Evolutionary conservation across 331 rosid species (phyloP).

Genomic region (Stylosanthes scabra): DNA sequence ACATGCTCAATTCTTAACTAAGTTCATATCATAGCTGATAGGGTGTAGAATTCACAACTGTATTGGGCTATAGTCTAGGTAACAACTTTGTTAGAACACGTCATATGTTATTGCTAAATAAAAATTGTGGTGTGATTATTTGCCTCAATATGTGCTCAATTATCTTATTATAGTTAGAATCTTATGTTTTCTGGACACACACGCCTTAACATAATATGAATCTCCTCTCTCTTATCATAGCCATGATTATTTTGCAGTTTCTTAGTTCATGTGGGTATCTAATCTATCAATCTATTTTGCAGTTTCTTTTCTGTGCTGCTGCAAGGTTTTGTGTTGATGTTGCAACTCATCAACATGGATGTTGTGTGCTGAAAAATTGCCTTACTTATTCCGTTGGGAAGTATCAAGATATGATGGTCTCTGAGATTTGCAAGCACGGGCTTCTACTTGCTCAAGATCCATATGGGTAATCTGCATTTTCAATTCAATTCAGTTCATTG

Average conservation of each 20-base stretch:
- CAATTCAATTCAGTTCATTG: no score
- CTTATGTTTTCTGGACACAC: not conserved
- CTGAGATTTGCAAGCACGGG: conserved; percentile 48
- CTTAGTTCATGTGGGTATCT: conserved; percentile 12
- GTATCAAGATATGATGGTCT: conserved; percentile 40
- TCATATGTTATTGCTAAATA: not conserved
- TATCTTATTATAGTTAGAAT: not conserved
- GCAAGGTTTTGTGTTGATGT: conserved; percentile 46
- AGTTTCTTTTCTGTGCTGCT: conserved; percentile 61
- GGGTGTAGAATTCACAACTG: not conserved
- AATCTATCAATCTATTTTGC: not conserved
- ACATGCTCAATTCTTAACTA: not conserved
- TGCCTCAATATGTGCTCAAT: not conserved
- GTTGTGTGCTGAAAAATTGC: conserved; percentile 60
- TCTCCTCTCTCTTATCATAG: conserved; percentile 16
- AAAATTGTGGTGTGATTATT: not conserved
- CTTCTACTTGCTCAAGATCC: conserved; percentile 61
- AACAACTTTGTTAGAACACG: conserved; percentile 6
- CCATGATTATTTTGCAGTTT: not conserved
- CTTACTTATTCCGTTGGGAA: conserved; percentile 42
- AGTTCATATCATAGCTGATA: conserved; percentile 11
- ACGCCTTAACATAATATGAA: not conserved
- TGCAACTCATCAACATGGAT: conserved; percentile 63
- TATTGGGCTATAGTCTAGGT: not conserved
- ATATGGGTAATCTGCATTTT: conserved; percentile 46